These are phyloP conservation scores for Massospora cicadina DNA, from an alignment of 371 early-diverging fungal genomes.

Conservation along the genomic window DNA sequence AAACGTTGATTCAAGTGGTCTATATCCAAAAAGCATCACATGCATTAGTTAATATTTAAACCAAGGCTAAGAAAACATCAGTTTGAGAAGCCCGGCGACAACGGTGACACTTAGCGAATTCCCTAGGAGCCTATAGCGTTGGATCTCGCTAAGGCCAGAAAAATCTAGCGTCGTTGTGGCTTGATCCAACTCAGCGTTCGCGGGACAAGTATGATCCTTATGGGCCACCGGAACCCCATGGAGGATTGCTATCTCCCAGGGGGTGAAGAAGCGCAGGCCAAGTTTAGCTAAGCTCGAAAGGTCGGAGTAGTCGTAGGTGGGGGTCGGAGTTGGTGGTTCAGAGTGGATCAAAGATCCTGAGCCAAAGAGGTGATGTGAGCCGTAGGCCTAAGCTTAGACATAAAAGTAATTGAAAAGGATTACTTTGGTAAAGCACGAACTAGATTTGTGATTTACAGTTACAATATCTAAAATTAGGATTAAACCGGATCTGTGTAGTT, in stretches of 20 bases:
- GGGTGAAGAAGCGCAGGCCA: slow-evolving; percentile 55
- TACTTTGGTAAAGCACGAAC: background rate
- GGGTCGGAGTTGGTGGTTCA: slow-evolving; percentile 14
- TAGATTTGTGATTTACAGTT: background rate
- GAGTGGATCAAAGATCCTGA: slow-evolving; percentile 15
- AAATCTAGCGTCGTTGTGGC: background rate
- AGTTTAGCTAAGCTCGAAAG: slow-evolving; percentile 27
- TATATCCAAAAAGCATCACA: too few species aligned
- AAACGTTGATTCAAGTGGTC: too few species aligned
- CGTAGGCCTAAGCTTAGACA: too few species aligned
- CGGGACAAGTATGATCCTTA: background rate
- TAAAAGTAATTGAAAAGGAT: too few species aligned
- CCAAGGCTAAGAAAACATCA: background rate
- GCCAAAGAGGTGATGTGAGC: slow-evolving; percentile 20
- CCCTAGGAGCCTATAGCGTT: slow-evolving; percentile 46
- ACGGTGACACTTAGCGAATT: slow-evolving; percentile 57
- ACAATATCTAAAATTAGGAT: background rate
- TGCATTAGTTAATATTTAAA: too few species aligned
- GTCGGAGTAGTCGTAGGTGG: slow-evolving; percentile 26
- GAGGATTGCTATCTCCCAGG: slow-evolving; percentile 49
- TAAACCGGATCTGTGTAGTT: too few species aligned
- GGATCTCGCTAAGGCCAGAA: slow-evolving; percentile 22
- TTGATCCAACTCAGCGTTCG: background rate
- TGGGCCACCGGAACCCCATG: slow-evolving; percentile 47
- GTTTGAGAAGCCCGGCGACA: slow-evolving; percentile 32